Conservation (phyloP, 495 filamentous ascomycete genomes). For the Neurospora tetrasperma region DNA sequence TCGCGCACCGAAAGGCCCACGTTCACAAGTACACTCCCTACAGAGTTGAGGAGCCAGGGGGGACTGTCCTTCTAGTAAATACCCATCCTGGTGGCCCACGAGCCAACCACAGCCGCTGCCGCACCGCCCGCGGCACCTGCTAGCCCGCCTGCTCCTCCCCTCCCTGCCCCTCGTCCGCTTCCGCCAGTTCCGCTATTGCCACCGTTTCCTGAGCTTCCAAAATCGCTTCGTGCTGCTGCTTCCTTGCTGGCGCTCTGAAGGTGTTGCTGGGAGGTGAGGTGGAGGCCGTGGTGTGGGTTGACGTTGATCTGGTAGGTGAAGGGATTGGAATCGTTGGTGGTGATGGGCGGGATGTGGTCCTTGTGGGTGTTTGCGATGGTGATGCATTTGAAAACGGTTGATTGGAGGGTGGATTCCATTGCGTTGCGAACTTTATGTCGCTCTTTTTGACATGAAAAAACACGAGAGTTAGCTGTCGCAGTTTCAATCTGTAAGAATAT, state of each 20-base stretch:
- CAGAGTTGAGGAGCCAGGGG: background rate
- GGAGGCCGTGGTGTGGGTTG: conserved; percentile 18
- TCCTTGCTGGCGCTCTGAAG: conserved; percentile 7
- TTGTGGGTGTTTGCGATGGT: conserved; percentile 77
- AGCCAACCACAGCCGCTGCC: conserved; percentile 23
- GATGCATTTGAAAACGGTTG: conserved; percentile 79
- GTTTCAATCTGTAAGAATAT: too few species aligned
- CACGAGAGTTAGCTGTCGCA: too few species aligned
- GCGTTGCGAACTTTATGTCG: conserved; percentile 75
- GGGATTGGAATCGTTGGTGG: conserved; percentile 81
- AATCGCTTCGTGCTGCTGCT: background rate
- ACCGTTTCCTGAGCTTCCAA: background rate
- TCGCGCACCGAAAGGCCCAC: background rate
- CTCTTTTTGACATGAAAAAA: conserved; percentile 38
- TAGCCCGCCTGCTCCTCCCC: background rate
- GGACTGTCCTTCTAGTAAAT: conserved; percentile 44
- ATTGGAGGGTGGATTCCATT: conserved; percentile 77
- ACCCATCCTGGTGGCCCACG: conserved; percentile 72
- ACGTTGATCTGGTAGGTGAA: conserved; percentile 91
- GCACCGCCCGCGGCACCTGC: background rate
- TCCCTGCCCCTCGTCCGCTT: background rate
- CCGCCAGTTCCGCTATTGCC: background rate
- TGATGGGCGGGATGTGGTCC: conserved; percentile 96
- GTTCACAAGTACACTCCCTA: background rate
- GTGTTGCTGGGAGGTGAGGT: background rate